Evolutionary conservation across 352 stramenopile genomes (phyloP).

Genomic region (Pelagophyceae sp.): DNA sequence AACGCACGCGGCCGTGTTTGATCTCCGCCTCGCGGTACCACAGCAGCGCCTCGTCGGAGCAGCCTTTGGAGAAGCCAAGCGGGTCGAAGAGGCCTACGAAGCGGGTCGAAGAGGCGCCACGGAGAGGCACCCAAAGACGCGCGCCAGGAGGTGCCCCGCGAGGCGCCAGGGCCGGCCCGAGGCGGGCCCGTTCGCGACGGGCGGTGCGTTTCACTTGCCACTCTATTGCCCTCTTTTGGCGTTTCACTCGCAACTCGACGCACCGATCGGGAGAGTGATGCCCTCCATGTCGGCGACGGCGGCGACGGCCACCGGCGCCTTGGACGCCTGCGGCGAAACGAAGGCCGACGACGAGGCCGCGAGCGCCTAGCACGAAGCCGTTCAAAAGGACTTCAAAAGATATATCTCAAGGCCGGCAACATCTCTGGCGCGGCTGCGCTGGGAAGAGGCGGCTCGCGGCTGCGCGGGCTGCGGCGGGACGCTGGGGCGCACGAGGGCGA

Average conservation of each 20-base stretch:
- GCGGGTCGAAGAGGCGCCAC: too few species aligned
- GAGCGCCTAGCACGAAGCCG: neutral
- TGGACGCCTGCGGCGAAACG: neutral
- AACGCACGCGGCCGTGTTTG: conserved; percentile 29
- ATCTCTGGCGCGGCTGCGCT: neutral
- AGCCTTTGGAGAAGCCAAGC: conserved; percentile 43
- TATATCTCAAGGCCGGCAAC: neutral
- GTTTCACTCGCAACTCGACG: neutral
- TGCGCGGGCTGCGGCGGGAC: neutral
- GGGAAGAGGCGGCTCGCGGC: neutral
- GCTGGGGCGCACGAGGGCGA: neutral
- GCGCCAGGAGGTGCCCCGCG: too few species aligned
- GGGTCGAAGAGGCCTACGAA: conserved; percentile 44
- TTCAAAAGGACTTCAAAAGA: neutral
- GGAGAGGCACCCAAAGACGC: too few species aligned
- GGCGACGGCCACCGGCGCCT: neutral
- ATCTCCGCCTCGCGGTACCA: conserved; percentile 37
- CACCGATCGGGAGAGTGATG: conserved; percentile 5
- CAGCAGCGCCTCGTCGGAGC: conserved; percentile 46
- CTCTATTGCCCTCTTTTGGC: neutral
- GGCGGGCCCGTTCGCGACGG: too few species aligned
- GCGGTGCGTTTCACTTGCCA: too few species aligned
- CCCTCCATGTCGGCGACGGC: conserved; percentile 12
- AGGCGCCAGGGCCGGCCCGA: too few species aligned
- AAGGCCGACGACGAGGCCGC: conserved; percentile 1